Evolutionary conservation across 768 basidiomycete genomes (phyloP).

Genomic region (Kwoniella sp.): DNA sequence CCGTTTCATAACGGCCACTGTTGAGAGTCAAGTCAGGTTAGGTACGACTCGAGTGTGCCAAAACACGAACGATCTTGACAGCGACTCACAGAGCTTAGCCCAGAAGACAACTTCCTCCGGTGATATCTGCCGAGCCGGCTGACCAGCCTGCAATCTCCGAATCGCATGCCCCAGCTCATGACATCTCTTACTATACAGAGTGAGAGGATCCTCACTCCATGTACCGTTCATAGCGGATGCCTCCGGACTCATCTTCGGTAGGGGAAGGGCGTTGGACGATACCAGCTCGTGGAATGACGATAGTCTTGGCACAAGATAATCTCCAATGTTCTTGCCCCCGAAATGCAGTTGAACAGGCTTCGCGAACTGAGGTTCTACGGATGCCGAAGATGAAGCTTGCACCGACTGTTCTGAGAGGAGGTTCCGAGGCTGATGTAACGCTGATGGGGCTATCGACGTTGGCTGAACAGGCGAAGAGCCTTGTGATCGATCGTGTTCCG

Average conservation of each 20-base stretch:
- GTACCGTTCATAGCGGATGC: neutral
- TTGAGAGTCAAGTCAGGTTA: neutral
- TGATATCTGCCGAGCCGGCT: slow-evolving; percentile 10
- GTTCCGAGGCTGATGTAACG: neutral
- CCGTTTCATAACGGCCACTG: slow-evolving; percentile 28
- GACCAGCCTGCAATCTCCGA: slow-evolving; percentile 14
- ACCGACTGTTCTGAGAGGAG: neutral
- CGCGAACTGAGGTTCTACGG: neutral
- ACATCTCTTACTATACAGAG: slow-evolving; percentile 31
- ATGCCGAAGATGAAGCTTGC: neutral
- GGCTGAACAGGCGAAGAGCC: neutral
- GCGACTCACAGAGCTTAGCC: slow-evolving; percentile 35
- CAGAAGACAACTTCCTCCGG: slow-evolving; percentile 36
- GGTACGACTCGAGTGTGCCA: slow-evolving; percentile 22
- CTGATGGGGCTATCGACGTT: neutral
- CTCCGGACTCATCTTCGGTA: slow-evolving; percentile 21
- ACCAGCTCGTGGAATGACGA: slow-evolving; percentile 32
- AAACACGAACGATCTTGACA: no score
- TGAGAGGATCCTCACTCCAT: slow-evolving; percentile 8
- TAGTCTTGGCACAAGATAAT: slow-evolving; percentile 21
- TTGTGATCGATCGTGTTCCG: neutral
- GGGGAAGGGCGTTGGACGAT: slow-evolving; percentile 23
- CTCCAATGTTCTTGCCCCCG: slow-evolving; percentile 12
- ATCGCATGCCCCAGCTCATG: slow-evolving; percentile 32
- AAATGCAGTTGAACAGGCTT: slow-evolving; percentile 3